These are phyloP conservation scores for Arthrobotrys entomopaga DNA, from an alignment of 2,329 filamentous ascomycete species.

Conservation along the genomic window DNA sequence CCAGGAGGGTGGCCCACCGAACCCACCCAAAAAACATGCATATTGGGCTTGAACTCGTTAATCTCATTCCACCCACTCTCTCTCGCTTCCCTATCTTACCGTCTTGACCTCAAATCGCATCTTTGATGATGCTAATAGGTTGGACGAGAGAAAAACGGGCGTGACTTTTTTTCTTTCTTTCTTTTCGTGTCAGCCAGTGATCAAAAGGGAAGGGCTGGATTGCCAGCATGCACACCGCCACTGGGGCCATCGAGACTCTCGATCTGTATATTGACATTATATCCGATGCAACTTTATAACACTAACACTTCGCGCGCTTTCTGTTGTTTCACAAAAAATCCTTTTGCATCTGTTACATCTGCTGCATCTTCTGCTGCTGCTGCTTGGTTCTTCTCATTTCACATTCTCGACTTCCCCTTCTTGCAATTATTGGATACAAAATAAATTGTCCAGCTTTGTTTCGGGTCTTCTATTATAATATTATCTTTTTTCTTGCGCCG, in stretches of 20 bases:
- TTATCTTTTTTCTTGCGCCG: background rate
- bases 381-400: conserved; percentile 1
- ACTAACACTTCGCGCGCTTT: background rate
- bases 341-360: too few relatives aligned
- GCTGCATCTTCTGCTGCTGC: too few relatives aligned
- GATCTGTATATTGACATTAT: conserved; percentile 15
- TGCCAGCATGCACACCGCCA: conserved; percentile 4
- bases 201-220: conserved; percentile 1
- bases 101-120: background rate
- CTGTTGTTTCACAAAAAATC: conserved; percentile 1
- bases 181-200: conserved; percentile 38
- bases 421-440: conserved; percentile 16
- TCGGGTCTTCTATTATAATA: conserved; percentile 15
- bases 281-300: conserved; percentile 12
- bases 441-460: conserved; percentile 32
- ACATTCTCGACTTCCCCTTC: background rate
- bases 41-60: conserved; percentile 39
- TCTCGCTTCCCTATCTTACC: background rate
- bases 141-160: conserved; percentile 12
- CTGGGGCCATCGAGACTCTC: background rate
- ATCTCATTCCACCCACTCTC: background rate
- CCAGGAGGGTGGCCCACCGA: conserved; percentile 31
- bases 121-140: background rate
- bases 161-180: too few relatives aligned
- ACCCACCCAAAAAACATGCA: conserved; percentile 38